A percentile compares a stretch with the other conserved stretches of the same genome.
phyloP scores from a whole-genome alignment of 495 filamentous ascomycete species.

The Talaromyces stipitatus region DNA sequence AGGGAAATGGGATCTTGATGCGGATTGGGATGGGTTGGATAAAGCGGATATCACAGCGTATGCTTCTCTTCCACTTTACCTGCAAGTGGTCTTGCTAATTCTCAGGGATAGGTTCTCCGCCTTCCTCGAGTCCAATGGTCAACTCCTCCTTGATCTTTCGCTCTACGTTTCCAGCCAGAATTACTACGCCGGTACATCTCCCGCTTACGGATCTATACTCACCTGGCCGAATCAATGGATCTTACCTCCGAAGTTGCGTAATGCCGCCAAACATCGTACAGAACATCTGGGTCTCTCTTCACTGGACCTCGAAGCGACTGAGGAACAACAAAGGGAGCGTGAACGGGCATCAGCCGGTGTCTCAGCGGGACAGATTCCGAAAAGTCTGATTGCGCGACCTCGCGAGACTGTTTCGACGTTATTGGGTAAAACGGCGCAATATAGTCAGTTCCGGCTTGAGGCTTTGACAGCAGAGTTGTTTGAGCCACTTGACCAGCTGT shows the following conservation, averaged over 20 bases:
- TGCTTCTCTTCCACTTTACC: slow-evolving; percentile 7
- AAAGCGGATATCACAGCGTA: slow-evolving; percentile 51
- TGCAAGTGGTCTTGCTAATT: background rate
- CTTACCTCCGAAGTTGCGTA: slow-evolving; percentile 58
- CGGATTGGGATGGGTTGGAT: slow-evolving; percentile 32
- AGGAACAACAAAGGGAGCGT: slow-evolving; percentile 30
- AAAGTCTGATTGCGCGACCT: slow-evolving; percentile 31
- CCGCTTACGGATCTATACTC: slow-evolving; percentile 67
- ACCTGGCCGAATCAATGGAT: slow-evolving; percentile 80
- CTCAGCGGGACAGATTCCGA: slow-evolving; percentile 33
- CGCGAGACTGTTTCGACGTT: slow-evolving; percentile 33
- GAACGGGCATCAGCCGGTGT: slow-evolving; percentile 33
- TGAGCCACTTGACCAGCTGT: slow-evolving; percentile 56
- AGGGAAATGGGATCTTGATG: slow-evolving; percentile 49
- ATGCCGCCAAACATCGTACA: slow-evolving; percentile 60
- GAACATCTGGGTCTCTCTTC: slow-evolving; percentile 64
- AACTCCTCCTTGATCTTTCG: slow-evolving; percentile 65
- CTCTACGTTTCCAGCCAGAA: slow-evolving; percentile 86
- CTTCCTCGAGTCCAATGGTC: slow-evolving; percentile 56
- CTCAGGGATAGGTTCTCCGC: slow-evolving; percentile 39
- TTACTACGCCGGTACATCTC: slow-evolving; percentile 64
- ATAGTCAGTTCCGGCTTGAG: slow-evolving; percentile 58
- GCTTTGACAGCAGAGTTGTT: slow-evolving; percentile 61
- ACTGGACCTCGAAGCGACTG: slow-evolving; percentile 51
- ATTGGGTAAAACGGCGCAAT: slow-evolving; percentile 30